A percentile compares a stretch with the other conserved stretches of the same genome.
These are phyloP conservation scores for Orbilia blumenaviensis DNA, from an alignment of 2,329 filamentous ascomycete genomes.

Conservation along the genomic window DNA sequence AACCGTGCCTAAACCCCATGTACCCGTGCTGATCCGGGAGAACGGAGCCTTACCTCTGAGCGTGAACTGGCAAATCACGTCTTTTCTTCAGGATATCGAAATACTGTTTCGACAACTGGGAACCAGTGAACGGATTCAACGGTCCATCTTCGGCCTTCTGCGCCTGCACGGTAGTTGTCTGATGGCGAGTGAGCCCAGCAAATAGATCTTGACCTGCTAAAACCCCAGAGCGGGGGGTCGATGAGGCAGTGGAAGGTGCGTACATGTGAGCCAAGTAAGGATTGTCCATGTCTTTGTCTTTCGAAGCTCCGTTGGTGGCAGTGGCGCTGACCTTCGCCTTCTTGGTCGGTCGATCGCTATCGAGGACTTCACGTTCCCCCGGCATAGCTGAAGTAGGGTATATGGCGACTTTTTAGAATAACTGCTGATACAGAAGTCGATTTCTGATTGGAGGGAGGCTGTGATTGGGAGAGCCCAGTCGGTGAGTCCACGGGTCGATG, in stretches of 20 bases:
- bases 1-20: constrained; percentile 1
- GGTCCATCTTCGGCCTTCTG: constrained; percentile 79
- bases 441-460: background rate
- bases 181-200: constrained; percentile 72
- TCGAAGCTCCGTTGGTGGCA: constrained; percentile 58
- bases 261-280: constrained; percentile 93
- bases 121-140: constrained; percentile 83
- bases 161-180: constrained; percentile 80
- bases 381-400: constrained; percentile 27
- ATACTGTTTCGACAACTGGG: constrained; percentile 81
- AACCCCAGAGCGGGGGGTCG: constrained; percentile 61
- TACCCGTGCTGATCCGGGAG: constrained; percentile 26
- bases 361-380: constrained; percentile 35
- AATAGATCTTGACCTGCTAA: constrained; percentile 59
- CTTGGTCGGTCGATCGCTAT: constrained; percentile 46
- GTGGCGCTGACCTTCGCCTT: constrained; percentile 62
- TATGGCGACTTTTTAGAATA: background rate
- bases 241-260: constrained; percentile 64
- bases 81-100: constrained; percentile 86
- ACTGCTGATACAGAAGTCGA: background rate
- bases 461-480: background rate
- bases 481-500: background rate
- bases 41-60: constrained; percentile 73
- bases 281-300: constrained; percentile 72
- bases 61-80: constrained; percentile 86